Percentiles rank a stretch among this genome's conserved stretches.
phyloP scores from a whole-genome alignment of 495 filamentous ascomycete species.

The Tuber umbilicatum region DNA sequence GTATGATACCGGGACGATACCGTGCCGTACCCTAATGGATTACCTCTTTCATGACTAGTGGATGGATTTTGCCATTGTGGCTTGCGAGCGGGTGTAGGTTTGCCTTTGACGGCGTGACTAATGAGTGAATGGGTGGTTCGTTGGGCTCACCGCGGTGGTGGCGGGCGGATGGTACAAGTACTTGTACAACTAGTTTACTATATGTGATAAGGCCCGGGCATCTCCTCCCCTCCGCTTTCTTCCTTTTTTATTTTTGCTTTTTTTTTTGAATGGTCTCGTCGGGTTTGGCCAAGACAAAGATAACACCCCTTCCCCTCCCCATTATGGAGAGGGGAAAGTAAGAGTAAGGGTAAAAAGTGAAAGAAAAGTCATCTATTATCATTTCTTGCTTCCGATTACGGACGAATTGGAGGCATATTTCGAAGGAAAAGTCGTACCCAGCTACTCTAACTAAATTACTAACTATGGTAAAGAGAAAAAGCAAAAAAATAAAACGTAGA shows the following conservation, averaged over 20 bases:
- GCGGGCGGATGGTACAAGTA: too few species aligned
- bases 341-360: neutral
- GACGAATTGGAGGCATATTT: neutral
- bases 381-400: neutral
- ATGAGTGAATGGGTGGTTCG: neutral
- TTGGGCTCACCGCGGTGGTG: neutral
- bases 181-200: too few species aligned
- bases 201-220: neutral
- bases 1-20: too few species aligned
- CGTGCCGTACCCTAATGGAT: neutral
- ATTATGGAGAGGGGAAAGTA: neutral
- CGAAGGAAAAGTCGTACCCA: neutral
- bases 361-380: neutral
- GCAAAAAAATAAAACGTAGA: slow-evolving; percentile 2
- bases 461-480: neutral
- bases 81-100: neutral
- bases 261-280: neutral
- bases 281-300: neutral
- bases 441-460: neutral
- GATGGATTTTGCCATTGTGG: neutral
- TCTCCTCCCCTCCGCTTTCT: neutral
- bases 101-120: neutral
- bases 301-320: too few species aligned
- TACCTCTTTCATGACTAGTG: neutral
- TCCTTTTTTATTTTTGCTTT: neutral